Evolutionary conservation across 1,139 yeast genomes (phyloP).

Genomic region (Torulaspora pretoriensis): DNA sequence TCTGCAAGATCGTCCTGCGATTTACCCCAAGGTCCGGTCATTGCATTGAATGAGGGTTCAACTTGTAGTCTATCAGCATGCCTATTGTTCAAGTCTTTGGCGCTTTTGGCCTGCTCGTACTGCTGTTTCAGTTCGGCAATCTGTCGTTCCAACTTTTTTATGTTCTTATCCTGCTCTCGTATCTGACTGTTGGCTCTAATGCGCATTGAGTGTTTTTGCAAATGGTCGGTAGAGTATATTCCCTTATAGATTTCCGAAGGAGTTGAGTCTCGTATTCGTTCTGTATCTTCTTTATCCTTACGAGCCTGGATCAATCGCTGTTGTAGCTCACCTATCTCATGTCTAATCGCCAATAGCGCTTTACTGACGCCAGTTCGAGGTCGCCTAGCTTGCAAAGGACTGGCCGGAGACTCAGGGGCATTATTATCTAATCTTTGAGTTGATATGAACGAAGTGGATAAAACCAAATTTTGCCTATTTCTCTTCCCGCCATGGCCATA

Average conservation of each 20-base stretch:
- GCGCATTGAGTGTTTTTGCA: slow-evolving; percentile 35
- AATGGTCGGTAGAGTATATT: slow-evolving; percentile 35
- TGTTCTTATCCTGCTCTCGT: slow-evolving; percentile 31
- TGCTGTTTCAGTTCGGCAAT: slow-evolving; percentile 25
- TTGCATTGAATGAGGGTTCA: background rate
- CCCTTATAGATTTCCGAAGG: slow-evolving; percentile 35
- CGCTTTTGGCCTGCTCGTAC: slow-evolving; percentile 18
- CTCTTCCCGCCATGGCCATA: slow-evolving; percentile 15
- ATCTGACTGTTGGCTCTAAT: slow-evolving; percentile 34
- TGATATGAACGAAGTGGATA: slow-evolving; percentile 36
- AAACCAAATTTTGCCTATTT: slow-evolving; percentile 29
- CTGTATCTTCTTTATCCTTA: slow-evolving; percentile 28
- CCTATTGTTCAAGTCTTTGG: slow-evolving; percentile 6
- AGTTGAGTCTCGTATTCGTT: slow-evolving; percentile 28
- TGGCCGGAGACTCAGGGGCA: slow-evolving; percentile 27
- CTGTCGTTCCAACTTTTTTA: slow-evolving; percentile 30
- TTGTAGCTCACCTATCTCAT: slow-evolving; percentile 26
- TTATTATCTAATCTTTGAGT: slow-evolving; percentile 29
- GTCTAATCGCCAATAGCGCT: slow-evolving; percentile 20
- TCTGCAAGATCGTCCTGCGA: background rate
- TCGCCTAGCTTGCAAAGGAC: slow-evolving; percentile 28
- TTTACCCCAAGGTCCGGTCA: slow-evolving; percentile 5
- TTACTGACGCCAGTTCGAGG: slow-evolving; percentile 28
- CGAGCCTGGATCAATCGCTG: slow-evolving; percentile 24
- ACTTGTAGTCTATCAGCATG: slow-evolving; percentile 4